Conservation (phyloP, 2,329 filamentous ascomycete species). For the Pseudocercospora fuligena region DNA sequence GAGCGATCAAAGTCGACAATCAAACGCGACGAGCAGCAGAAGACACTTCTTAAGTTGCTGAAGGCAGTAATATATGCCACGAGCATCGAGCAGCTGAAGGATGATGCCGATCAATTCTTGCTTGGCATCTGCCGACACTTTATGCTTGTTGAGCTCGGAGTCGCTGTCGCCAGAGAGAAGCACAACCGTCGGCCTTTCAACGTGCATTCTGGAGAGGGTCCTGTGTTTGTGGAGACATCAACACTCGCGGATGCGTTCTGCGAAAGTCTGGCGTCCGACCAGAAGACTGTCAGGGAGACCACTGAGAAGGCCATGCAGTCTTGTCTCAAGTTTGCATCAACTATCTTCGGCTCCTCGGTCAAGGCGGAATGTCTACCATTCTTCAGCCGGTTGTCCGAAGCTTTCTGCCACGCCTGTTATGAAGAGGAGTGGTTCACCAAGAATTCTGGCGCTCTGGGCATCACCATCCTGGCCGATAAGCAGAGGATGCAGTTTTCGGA, state of each 20-base stretch:
- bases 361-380: slow-evolving; percentile 78
- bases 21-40: slow-evolving; percentile 86
- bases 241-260: slow-evolving; percentile 87
- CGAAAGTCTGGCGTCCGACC: slow-evolving; percentile 86
- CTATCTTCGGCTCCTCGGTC: slow-evolving; percentile 73
- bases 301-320: slow-evolving; percentile 78
- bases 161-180: slow-evolving; percentile 79
- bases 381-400: slow-evolving; percentile 79
- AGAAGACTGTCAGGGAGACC: slow-evolving; percentile 76
- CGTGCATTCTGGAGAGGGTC: slow-evolving; percentile 83
- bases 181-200: slow-evolving; percentile 80
- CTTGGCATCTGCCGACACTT: slow-evolving; percentile 87
- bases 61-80: slow-evolving; percentile 87
- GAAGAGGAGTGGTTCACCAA: slow-evolving; percentile 99
- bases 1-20: slow-evolving; percentile 81
- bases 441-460: slow-evolving; percentile 86
- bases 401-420: slow-evolving; percentile 93
- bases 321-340: slow-evolving; percentile 75
- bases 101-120: slow-evolving; percentile 75
- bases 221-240: slow-evolving; percentile 82
- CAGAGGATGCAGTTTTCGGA: slow-evolving; percentile 85
- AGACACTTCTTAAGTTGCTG: slow-evolving; percentile 80
- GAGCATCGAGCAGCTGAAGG: slow-evolving; percentile 75
- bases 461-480: slow-evolving; percentile 83
- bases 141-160: slow-evolving; percentile 84